phyloP scores from a whole-genome alignment of 2,329 filamentous ascomycete genomes.

The Orbilia blumenaviensis region DNA sequence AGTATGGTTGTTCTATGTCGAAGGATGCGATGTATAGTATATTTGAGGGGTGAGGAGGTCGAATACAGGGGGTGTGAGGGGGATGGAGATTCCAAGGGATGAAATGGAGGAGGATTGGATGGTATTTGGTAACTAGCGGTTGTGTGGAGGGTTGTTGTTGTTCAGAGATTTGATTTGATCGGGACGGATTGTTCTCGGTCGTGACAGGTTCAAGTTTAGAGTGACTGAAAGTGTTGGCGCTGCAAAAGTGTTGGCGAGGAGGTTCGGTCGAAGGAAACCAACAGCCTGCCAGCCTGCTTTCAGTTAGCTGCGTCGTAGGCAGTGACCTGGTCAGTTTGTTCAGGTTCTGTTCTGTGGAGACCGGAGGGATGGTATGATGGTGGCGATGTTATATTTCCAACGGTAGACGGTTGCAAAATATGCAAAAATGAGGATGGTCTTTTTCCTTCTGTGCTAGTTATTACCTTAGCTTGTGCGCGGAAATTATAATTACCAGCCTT shows the following conservation, averaged over 20 bases:
- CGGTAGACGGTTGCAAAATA: neutral
- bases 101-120: conserved; percentile 29
- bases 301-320: neutral
- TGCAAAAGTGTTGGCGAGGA: conserved; percentile 16
- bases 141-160: conserved; percentile 44
- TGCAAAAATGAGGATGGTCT: too few species aligned
- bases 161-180: conserved; percentile 53
- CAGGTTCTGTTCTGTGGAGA: neutral
- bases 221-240: conserved; percentile 20
- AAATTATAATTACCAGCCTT: too few species aligned
- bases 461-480: too few species aligned
- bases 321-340: conserved; percentile 3
- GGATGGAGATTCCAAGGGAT: conserved; percentile 50
- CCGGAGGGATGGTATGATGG: neutral
- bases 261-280: neutral
- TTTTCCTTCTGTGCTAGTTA: too few species aligned
- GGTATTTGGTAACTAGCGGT: conserved; percentile 18
- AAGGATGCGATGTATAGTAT: conserved; percentile 51
- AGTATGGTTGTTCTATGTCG: conserved; percentile 17
- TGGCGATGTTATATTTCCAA: neutral
- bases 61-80: conserved; percentile 29
- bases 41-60: conserved; percentile 39
- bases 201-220: conserved; percentile 12
- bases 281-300: neutral
- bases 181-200: conserved; percentile 31